Evolutionary conservation across 495 filamentous ascomycete genomes (phyloP), one percentile per base, ranked within the genome.

Genomic region (Symbiotaphrina buchneri): DNA sequence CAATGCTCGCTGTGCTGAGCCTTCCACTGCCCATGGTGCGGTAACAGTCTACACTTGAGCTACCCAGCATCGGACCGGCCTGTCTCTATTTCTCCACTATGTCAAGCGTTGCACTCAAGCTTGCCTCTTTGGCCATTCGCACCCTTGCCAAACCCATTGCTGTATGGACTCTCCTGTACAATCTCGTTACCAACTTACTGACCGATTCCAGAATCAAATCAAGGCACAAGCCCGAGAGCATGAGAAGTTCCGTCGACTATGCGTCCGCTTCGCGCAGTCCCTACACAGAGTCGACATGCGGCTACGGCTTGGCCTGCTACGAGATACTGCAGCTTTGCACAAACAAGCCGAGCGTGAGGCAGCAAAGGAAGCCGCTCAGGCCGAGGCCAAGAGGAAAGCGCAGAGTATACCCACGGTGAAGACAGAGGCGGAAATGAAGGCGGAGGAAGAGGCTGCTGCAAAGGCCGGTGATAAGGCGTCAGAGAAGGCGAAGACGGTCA

Each of bases 201-300:
- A 31, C 24, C 30, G 13, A 14, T 16, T 16, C 6, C 48, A 97
- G 87, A 93, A 81, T 47, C 70, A 66, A 48, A 91, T 99, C 54
- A 95, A 93, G 53, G 63, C 60, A 16, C 84, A 94, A 61, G 90
- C 87, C 10, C 78, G 77, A 41, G 90, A 99, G 45, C 90, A 95
- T 56, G 79, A 83, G 28, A 59, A 70, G 11, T 99, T 95, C 54
- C 78, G 90, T 11, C 52, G 52, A n/a, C 17, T 68, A 23, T 80
- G 74, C 46, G 52, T 80, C 40, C 49, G 51, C 16, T 69, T 90
- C 47, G 90, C 87, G 17, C 87, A 99, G 40, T 48, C 60, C 5
- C 73, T 99, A 21, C 87, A 99, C 49, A 74, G 76, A 38, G 55
- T 92, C 40, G 90, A 95, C 48, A 95, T 99, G 84, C 73, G 80